These are phyloP conservation scores for Chrysosporium keratinophilum DNA, from an alignment of 2,329 filamentous ascomycete species.

Conservation along the genomic window DNA sequence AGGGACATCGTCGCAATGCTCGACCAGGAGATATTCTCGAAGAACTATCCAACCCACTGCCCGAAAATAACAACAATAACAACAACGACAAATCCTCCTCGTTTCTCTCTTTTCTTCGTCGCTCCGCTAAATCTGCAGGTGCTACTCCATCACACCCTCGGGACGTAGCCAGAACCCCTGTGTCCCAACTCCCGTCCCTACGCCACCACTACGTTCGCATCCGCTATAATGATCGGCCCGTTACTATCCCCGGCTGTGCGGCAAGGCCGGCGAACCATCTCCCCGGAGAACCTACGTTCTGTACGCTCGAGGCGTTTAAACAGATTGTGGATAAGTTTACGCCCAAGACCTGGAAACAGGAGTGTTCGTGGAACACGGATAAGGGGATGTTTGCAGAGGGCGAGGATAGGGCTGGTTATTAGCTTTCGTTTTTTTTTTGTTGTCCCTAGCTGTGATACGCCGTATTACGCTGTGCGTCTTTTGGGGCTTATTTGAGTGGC, in stretches of 20 bases:
- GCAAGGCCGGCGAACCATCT: slow-evolving; percentile 67
- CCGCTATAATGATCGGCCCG: slow-evolving; percentile 77
- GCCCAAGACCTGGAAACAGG: slow-evolving; percentile 63
- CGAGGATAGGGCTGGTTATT: slow-evolving; percentile 33
- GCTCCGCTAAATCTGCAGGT: slow-evolving; percentile 12
- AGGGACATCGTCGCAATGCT: slow-evolving; percentile 15
- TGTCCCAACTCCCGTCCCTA: slow-evolving; percentile 24
- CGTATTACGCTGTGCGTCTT: no score
- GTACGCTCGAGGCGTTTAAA: slow-evolving; percentile 88
- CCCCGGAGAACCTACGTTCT: slow-evolving; percentile 76
- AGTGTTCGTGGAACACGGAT: slow-evolving; percentile 51
- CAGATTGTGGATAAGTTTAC: slow-evolving; percentile 82
- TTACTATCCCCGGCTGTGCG: slow-evolving; percentile 70
- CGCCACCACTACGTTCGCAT: slow-evolving; percentile 73
- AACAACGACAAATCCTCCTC: slow-evolving; percentile 19
- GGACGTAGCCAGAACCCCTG: slow-evolving; percentile 27
- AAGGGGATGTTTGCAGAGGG: slow-evolving; percentile 41
- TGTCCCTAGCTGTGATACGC: neutral
- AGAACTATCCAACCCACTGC: slow-evolving; percentile 21
- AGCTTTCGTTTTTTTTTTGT: neutral
- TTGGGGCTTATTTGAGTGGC: no score
- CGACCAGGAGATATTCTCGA: slow-evolving; percentile 18
- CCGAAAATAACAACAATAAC: slow-evolving; percentile 13
- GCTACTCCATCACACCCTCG: slow-evolving; percentile 19
- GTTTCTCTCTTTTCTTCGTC: slow-evolving; percentile 25